Evolutionary conservation across 106 monocot genomes (phyloP), one percentile per base, ranked within the genome.

Genomic region (Acorus gramineus): DNA sequence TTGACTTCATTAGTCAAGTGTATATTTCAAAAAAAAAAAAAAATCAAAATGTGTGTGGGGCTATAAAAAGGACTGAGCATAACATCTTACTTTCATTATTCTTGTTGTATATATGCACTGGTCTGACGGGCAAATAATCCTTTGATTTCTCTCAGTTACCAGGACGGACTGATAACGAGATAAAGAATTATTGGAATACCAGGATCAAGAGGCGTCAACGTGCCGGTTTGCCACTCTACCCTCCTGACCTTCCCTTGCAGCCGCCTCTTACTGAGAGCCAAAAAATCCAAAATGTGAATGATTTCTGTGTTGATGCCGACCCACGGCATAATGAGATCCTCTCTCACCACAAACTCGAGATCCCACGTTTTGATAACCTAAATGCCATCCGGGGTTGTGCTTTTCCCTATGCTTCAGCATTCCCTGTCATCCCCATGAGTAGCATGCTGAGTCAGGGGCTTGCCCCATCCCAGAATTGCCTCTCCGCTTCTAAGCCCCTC

Each of bases 111-210:
- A 28, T 28, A 28, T 28, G 28, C 28, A 28, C 28, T 28, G 1
- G 28, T 28, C 28, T 28, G 28, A 28, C 28, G 28, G 28, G 28
- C 28, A 28, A 28, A 0, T 28, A 28, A 28, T 28, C 28, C 28
- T 28, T 28, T 28, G 28, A 28, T 28, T 58, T 47, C 8, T 73
- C 49, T 13, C 77, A 87, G 87, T 73, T 87, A 63, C 87, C 83
- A 55, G 87, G 87, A n/a, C 79, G 87, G 12, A 87, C 87, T 2
- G 87, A 83, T 49, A 87, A 87, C 66, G 87, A 83, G 61, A 87
- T 87, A 66, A 87, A 87, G 54, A 87, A 87, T 77, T 87, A 60
- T 46, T 87, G 87, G 87, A 87, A 87, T 43, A 87, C 87, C 14
- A 67, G 87, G 42, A 54, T 66, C 43, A 87, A 87, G 57, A 80